Evolutionary conservation across 148 eudicot species (phyloP).

Genomic region (Camellia sinensis): DNA sequence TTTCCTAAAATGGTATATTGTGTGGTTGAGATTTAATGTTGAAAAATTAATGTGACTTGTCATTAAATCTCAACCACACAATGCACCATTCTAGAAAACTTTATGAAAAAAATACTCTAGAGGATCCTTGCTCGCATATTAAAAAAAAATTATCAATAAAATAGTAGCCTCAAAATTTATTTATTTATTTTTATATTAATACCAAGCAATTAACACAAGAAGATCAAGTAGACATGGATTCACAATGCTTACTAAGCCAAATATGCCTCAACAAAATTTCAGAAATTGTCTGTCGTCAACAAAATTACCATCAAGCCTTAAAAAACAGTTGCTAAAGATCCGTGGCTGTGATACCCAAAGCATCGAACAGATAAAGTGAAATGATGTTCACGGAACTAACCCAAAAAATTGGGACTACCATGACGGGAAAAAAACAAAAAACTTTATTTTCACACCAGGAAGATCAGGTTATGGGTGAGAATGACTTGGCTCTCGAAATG

Average conservation of each 20-base stretch:
- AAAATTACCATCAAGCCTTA: neutral
- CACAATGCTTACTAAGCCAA: neutral
- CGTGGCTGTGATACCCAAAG: neutral
- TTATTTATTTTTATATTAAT: too few species aligned
- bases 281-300: neutral
- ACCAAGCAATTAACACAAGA: neutral
- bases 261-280: neutral
- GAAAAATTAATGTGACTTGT: too few species aligned
- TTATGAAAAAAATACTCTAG: too few species aligned
- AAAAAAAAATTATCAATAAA: too few species aligned
- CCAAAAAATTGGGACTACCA: neutral
- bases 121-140: too few species aligned
- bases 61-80: too few species aligned
- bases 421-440: neutral
- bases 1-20: too few species aligned
- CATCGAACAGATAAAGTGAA: neutral
- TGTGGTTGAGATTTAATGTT: too few species aligned
- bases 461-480: neutral
- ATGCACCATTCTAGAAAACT: too few species aligned
- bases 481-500: neutral
- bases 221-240: neutral
- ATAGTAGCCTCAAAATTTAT: neutral
- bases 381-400: neutral
- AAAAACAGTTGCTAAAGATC: neutral
- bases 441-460: neutral